A percentile compares a stretch with the other conserved stretches of the same genome.
phyloP scores from a whole-genome alignment of 345 rosid species.

The Gossypium thurberi region DNA sequence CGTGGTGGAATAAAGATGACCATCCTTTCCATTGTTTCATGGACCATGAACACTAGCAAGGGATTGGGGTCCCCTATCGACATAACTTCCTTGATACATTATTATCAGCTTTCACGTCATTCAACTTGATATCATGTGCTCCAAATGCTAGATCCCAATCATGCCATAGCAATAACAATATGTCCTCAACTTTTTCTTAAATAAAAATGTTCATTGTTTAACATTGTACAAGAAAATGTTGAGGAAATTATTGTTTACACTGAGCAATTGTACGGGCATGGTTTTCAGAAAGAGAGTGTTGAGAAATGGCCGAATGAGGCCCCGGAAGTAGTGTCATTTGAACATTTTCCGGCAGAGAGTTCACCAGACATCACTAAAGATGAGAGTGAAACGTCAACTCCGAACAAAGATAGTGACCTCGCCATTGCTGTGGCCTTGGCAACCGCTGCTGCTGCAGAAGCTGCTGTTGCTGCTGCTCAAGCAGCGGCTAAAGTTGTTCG shows the following conservation, averaged over 20 bases:
- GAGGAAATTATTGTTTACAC: not conserved
- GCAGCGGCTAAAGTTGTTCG: constrained; percentile 90
- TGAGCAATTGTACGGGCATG: not conserved
- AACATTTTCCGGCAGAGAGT: constrained; percentile 76
- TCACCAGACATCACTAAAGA: constrained; percentile 75
- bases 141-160: constrained; percentile 28
- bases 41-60: constrained; percentile 8
- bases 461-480: constrained; percentile 90
- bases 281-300: constrained; percentile 29
- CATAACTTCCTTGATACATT: constrained; percentile 16
- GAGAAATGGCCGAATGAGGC: constrained; percentile 66
- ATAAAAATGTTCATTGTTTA: not conserved
- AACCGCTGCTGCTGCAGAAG: constrained; percentile 91
- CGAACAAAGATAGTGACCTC: constrained; percentile 55
- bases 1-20: not conserved
- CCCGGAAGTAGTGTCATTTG: constrained; percentile 76
- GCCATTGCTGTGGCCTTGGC: constrained; percentile 86
- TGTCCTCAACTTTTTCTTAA: no score
- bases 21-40: not conserved
- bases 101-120: constrained; percentile 34
- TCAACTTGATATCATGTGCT: constrained; percentile 27
- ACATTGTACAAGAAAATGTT: not conserved
- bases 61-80: constrained; percentile 29
- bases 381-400: constrained; percentile 44
- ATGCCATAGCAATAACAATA: not conserved